phyloP scores from a whole-genome alignment of 768 basidiomycete genomes.

The Clavaria fumosa region DNA sequence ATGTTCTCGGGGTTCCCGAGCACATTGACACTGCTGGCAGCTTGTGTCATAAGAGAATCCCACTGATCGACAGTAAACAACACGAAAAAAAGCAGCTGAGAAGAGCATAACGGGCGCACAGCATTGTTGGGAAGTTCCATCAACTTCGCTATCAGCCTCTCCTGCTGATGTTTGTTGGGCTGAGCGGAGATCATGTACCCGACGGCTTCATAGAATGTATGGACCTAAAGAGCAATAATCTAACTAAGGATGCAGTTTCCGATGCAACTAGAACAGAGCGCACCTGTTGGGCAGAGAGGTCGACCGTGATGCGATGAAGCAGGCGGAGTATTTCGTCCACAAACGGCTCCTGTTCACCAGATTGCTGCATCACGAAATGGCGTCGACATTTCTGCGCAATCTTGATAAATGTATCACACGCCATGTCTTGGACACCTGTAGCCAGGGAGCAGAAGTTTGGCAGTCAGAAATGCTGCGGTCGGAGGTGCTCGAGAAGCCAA shows the following conservation, averaged over 20 bases:
- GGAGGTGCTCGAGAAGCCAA: no score
- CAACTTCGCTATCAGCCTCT: conserved; percentile 82
- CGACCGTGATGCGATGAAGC: conserved; percentile 87
- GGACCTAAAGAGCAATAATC: conserved; percentile 36
- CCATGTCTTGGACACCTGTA: conserved; percentile 97
- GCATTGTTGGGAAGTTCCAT: conserved; percentile 98
- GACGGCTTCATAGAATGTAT: conserved; percentile 98
- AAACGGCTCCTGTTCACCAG: conserved; percentile 93
- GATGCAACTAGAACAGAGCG: conserved; percentile 5
- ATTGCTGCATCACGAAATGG: conserved; percentile 98
- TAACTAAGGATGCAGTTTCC: conserved; percentile 4
- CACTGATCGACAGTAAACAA: conserved; percentile 37
- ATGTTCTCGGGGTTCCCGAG: conserved; percentile 84
- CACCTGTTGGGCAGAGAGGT: conserved; percentile 81
- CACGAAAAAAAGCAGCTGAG: not conserved
- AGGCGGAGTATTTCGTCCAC: conserved; percentile 91
- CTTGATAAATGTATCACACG: conserved; percentile 99
- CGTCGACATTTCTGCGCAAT: conserved; percentile 97
- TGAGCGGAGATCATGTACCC: conserved; percentile 99
- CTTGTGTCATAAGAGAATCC: conserved; percentile 95
- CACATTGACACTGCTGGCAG: conserved; percentile 83
- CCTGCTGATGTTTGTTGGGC: conserved; percentile 94
- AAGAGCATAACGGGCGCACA: conserved; percentile 29
- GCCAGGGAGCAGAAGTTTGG: no score
- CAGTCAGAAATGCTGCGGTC: no score